Percentiles rank a stretch among this genome's conserved stretches.
Conservation (phyloP, 495 filamentous ascomycete genomes). For the Elaphomyces granulatus region DNA sequence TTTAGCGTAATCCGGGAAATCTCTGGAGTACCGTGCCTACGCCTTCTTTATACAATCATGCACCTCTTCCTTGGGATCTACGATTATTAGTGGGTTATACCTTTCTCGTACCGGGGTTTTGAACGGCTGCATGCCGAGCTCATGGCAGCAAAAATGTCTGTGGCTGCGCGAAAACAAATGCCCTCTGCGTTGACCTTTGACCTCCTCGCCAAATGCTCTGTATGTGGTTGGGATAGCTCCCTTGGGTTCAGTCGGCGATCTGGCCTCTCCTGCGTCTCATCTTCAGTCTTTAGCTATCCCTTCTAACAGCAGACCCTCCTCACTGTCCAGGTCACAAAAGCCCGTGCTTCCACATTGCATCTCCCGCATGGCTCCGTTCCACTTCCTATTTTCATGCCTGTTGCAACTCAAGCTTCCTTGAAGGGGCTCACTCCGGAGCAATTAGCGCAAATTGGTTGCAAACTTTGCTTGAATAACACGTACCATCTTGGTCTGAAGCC, state of each 20-base stretch:
- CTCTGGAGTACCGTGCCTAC: no score
- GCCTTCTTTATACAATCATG: no score
- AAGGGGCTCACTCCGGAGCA: conserved; percentile 93
- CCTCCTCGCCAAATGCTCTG: conserved; percentile 68
- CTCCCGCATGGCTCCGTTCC: conserved; percentile 86
- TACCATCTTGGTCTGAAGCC: conserved; percentile 94
- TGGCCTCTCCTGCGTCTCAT: background rate
- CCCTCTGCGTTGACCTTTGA: conserved; percentile 71
- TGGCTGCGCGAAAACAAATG: conserved; percentile 33
- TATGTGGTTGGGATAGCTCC: conserved; percentile 26
- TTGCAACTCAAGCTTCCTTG: conserved; percentile 91
- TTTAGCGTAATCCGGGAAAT: no score
- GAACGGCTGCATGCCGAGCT: no score
- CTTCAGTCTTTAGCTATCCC: background rate
- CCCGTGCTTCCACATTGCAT: conserved; percentile 75
- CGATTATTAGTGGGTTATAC: no score
- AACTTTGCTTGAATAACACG: conserved; percentile 90
- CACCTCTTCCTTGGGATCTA: no score
- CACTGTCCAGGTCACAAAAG: conserved; percentile 66
- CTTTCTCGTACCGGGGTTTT: no score
- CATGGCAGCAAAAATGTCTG: conserved; percentile 28
- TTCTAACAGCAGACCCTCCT: background rate
- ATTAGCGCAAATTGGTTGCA: conserved; percentile 72
- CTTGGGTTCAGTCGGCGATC: no score
- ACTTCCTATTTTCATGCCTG: conserved; percentile 93